phyloP scores from a whole-genome alignment of 495 filamentous ascomycete genomes.

The Penicillium coprophilum region DNA sequence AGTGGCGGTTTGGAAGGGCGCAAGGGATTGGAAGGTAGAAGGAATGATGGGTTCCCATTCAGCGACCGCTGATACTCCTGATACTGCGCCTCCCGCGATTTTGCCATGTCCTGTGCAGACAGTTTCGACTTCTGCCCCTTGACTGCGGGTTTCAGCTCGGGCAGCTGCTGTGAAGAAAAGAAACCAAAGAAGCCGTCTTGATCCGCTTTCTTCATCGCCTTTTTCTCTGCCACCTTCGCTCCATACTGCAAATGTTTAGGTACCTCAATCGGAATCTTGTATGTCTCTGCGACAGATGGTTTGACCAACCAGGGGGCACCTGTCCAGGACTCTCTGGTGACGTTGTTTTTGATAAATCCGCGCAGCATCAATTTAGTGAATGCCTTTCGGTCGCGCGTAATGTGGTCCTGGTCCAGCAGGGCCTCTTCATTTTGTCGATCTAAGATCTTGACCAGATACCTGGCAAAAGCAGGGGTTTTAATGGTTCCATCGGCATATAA shows the following conservation, averaged over 20 bases:
- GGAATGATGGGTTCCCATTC: conserved; percentile 51
- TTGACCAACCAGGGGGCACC: conserved; percentile 97
- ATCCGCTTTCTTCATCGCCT: conserved; percentile 68
- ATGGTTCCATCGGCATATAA: conserved; percentile 63
- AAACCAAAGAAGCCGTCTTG: conserved; percentile 55
- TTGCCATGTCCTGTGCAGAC: conserved; percentile 44
- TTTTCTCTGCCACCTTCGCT: conserved; percentile 73
- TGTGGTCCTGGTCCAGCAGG: conserved; percentile 74
- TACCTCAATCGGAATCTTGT: conserved; percentile 79
- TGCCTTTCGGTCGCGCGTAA: conserved; percentile 83
- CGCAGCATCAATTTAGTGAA: conserved; percentile 95
- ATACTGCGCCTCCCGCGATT: conserved; percentile 49
- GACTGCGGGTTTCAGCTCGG: conserved; percentile 76
- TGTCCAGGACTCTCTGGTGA: conserved; percentile 86
- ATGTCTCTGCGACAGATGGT: conserved; percentile 74
- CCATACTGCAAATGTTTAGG: conserved; percentile 81
- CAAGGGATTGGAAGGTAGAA: conserved; percentile 33
- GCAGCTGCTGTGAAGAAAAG: conserved; percentile 58
- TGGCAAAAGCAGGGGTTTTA: conserved; percentile 63
- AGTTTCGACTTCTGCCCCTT: conserved; percentile 72
- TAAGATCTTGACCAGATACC: conserved; percentile 76
- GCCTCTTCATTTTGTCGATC: conserved; percentile 70
- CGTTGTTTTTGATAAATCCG: conserved; percentile 92
- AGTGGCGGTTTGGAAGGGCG: conserved; percentile 40
- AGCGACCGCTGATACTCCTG: conserved; percentile 54